Evolutionary conservation across 1,284 basidiomycete genomes (phyloP), one percentile per base, ranked within the genome.

Genomic region (Tilletia setariae): DNA sequence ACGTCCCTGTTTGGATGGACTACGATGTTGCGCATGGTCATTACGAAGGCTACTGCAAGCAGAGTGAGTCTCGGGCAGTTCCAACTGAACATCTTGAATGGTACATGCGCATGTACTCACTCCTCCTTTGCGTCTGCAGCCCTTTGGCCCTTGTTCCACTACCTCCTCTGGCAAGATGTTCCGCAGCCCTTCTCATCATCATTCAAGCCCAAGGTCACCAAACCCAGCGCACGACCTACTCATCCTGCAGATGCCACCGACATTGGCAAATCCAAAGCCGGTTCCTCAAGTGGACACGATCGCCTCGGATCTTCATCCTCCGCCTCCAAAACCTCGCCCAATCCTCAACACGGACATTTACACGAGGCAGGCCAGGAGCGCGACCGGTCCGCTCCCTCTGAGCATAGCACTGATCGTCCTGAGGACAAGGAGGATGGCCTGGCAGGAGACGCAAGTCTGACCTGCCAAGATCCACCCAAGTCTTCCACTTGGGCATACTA

Each of bases 91-190:
- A n/a, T n/a, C 23, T 53, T 8, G 25, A 25, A 32, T 35, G 25
- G 16, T 53, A 11, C 15, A 28, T 53, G 13, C 51, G 46, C 46
- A 49, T 23, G 19, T 49, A 30, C 32, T 21, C 25, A 19, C 13
- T 16, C 64, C 2, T 56, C 61, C 30, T 63, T 43, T 64, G 8
- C 51, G 13, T 15, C 21, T 13, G 2, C 76, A 92, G 91, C 90
- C 44, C 88, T 99, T 64, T 99, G 95, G 95, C 96, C 95, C 0
- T 86, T 98, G 32, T 96, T 98, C 87, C 96, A 98, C 85, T 98
- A 98, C 83, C 88, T 98, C 68, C 89, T 97, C 67, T 97, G 94
- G 94, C 93, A 96, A 83, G 94, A 96, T 81, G 93, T 85, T 46
- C 84, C 84, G 51, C 82, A 83, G 70, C 56, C 56, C 19, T 16